Base-by-base conservation (phyloP, 2,329 filamentous ascomycete species). In the Sphaerostilbella broomeana region DNA sequence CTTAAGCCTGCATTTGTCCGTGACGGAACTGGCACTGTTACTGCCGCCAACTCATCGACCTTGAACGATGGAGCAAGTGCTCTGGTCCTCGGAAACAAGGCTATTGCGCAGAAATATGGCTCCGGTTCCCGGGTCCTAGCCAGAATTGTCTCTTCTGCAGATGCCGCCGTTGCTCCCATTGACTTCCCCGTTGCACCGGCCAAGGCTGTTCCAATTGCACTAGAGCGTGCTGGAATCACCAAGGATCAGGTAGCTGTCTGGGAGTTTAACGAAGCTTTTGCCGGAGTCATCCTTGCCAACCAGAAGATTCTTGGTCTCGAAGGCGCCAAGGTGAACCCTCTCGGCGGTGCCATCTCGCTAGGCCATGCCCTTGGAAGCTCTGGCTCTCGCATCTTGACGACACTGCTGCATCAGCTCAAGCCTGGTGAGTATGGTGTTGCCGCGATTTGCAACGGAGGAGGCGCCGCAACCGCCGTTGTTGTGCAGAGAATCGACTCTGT, bases 201-300 rank as follows among this genome's bases (percentile, higher is more conserved):
- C 26, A 89, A 94, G 63, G 90, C 90, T 5, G 90, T 97, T 0
- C 88, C 90, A 3, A 79, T 95, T 53, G 89, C 89, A 9, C 72
- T 98, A 35, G 77, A 88, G 63, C 77, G 89, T 42, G 92, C 92
- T 1, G 89, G 90, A 9, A 89, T 98, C 50, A 86, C 79, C 48
- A 87, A 89, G 64, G 84, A 94, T 32, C 85, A 97, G 61, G 87
- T 98, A 31, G 81, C 90, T 5, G 69, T 95, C 16, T 97, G 92
- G 90, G 92, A 97, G 62, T 95, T 98, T 64, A 98, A 98, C 62
- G 92, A 98, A 67, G 92, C 92, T 0, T 98, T 98, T 59, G 90
- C 92, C 19, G 86, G 86, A 4, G 89, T 95, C 20, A 92, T 95
- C 62, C 88, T 92, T 59, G 89, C 90, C 28, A 95, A 97, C 57